Conservation (phyloP, 2,329 filamentous ascomycete genomes). For the Aspergillus sp. region DNA sequence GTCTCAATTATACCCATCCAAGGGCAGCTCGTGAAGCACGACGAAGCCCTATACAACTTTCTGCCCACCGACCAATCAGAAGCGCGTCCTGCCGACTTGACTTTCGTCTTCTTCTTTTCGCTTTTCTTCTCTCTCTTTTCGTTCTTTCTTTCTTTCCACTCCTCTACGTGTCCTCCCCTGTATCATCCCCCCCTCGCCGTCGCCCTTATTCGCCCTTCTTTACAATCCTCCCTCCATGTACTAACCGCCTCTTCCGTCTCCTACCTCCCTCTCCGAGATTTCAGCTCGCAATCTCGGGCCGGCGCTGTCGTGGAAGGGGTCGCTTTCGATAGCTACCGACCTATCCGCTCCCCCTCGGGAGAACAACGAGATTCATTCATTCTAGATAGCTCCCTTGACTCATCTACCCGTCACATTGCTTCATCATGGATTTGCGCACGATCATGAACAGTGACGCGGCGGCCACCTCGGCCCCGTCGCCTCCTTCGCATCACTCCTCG, state of each 20-base stretch:
- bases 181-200: neutral
- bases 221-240: neutral
- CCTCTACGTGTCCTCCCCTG: neutral
- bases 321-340: neutral
- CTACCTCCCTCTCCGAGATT: conserved; percentile 4
- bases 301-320: conserved; percentile 16
- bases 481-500: conserved; percentile 25
- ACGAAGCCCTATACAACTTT: neutral
- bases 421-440: conserved; percentile 51
- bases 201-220: neutral
- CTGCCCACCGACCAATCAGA: conserved; percentile 1
- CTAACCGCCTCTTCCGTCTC: neutral
- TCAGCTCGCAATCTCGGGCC: neutral
- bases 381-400: neutral
- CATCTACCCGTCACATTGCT: neutral
- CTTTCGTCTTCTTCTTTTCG: neutral
- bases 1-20: no score
- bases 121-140: conserved; percentile 4
- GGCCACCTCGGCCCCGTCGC: conserved; percentile 28
- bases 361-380: no score
- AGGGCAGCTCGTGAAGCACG: no score
- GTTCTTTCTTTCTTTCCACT: neutral
- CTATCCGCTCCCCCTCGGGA: neutral
- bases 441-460: conserved; percentile 50
- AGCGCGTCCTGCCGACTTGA: neutral